These are phyloP conservation scores for Saccharomyces hybrid DNA, from an alignment of 1,139 yeast species.

Conservation along the genomic window DNA sequence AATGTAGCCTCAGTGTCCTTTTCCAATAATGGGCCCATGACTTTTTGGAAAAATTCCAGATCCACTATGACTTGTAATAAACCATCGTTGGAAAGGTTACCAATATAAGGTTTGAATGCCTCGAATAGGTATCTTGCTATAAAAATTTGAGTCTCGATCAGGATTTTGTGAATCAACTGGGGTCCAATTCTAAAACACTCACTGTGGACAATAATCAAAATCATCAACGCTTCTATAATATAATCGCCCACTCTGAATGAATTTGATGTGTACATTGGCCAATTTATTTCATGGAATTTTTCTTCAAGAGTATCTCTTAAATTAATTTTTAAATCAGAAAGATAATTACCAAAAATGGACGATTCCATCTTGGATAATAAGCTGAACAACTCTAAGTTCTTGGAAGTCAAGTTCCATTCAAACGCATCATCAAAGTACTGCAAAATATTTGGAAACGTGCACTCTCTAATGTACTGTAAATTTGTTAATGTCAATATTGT, in stretches of 20 bases:
- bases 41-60: conserved; percentile 34
- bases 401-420: conserved; percentile 36
- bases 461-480: conserved; percentile 40
- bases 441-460: conserved; percentile 42
- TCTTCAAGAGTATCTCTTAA: conserved; percentile 42
- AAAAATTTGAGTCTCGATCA: conserved; percentile 42
- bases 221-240: conserved; percentile 44
- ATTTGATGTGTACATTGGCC: conserved; percentile 36
- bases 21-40: conserved; percentile 25
- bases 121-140: conserved; percentile 39
- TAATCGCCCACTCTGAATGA: conserved; percentile 42
- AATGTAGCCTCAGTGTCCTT: conserved; percentile 28
- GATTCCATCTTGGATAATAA: conserved; percentile 44
- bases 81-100: conserved; percentile 32
- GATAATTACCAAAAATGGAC: conserved; percentile 46
- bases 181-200: conserved; percentile 44
- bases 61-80: conserved; percentile 35
- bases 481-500: conserved; percentile 45
- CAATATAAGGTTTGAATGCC: conserved; percentile 35
- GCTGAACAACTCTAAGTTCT: conserved; percentile 37
- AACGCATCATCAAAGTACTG: conserved; percentile 43
- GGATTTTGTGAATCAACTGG: conserved; percentile 37
- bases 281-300: conserved; percentile 41
- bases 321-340: conserved; percentile 42
- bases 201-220: conserved; percentile 47